Evolutionary conservation across 2,329 filamentous ascomycete species (phyloP).

Genomic region (Pseudogymnoascus pannorum): DNA sequence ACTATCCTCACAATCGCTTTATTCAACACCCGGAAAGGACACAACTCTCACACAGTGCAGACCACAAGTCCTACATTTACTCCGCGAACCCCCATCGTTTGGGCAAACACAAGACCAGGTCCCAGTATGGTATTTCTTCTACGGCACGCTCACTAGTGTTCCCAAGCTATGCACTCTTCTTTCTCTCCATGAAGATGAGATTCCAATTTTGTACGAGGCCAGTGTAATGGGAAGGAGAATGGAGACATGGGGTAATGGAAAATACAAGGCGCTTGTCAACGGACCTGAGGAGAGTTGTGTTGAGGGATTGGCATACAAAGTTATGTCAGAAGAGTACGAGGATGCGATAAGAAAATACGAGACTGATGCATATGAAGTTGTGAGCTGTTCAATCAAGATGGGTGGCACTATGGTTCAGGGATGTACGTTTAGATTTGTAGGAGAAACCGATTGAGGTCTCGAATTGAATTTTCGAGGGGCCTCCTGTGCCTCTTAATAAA

Average conservation of each 20-base stretch:
- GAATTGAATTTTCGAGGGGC: neutral
- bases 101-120: conserved; percentile 16
- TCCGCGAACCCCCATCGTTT: neutral
- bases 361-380: conserved; percentile 33
- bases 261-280: conserved; percentile 35
- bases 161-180: conserved; percentile 28
- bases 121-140: conserved; percentile 38
- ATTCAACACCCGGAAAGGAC: conserved; percentile 22
- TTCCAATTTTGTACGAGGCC: conserved; percentile 24
- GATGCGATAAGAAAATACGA: conserved; percentile 31
- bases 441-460: neutral
- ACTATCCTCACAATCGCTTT: conserved; percentile 19
- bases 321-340: conserved; percentile 28
- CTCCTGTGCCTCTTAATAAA: neutral
- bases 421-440: conserved; percentile 25
- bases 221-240: conserved; percentile 27
- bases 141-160: conserved; percentile 32
- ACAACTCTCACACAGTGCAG: conserved; percentile 27
- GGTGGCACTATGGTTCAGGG: conserved; percentile 16
- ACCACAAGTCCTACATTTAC: conserved; percentile 6
- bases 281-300: conserved; percentile 18
- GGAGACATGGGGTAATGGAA: conserved; percentile 30
- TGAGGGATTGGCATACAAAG: conserved; percentile 27
- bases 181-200: conserved; percentile 19
- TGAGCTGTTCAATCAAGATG: conserved; percentile 28